Evolutionary conservation across 2,329 filamentous ascomycete genomes (phyloP).

Genomic region (Fusarium sp.): DNA sequence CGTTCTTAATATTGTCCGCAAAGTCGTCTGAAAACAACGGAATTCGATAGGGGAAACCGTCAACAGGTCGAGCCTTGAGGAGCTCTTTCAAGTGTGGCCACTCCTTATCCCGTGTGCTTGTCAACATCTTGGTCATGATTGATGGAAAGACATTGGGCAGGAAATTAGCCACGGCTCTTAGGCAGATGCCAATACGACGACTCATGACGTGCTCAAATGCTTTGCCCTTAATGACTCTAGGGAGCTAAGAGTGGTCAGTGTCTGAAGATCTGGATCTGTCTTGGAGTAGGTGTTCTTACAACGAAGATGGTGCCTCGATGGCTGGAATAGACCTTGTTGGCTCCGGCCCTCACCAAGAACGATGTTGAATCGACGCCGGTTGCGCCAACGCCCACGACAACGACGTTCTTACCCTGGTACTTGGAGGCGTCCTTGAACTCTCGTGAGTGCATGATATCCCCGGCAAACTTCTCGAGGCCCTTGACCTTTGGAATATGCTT

Average conservation of each 20-base stretch:
- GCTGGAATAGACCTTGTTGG: slow-evolving; percentile 59
- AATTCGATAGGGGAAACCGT: slow-evolving; percentile 43
- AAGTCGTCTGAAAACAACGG: slow-evolving; percentile 51
- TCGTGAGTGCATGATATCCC: slow-evolving; percentile 57
- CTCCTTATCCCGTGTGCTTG: slow-evolving; percentile 33
- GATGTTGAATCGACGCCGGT: slow-evolving; percentile 51
- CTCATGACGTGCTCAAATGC: slow-evolving; percentile 54
- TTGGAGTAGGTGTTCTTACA: slow-evolving; percentile 27
- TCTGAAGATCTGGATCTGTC: too few species aligned
- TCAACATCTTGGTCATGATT: slow-evolving; percentile 40
- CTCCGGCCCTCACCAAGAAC: slow-evolving; percentile 51
- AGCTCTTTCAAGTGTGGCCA: slow-evolving; percentile 40
- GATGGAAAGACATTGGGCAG: slow-evolving; percentile 25
- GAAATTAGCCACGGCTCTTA: slow-evolving; percentile 29
- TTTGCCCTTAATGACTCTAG: slow-evolving; percentile 50
- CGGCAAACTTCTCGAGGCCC: slow-evolving; percentile 56
- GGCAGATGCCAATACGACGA: slow-evolving; percentile 46
- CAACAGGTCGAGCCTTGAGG: slow-evolving; percentile 27
- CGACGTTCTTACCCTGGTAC: slow-evolving; percentile 59
- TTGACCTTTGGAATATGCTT: slow-evolving; percentile 54
- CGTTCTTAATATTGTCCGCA: slow-evolving; percentile 46
- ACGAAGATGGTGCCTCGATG: slow-evolving; percentile 53
- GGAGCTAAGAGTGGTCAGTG: slow-evolving; percentile 39
- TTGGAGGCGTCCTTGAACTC: slow-evolving; percentile 51
- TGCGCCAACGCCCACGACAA: slow-evolving; percentile 61